Base-by-base conservation (phyloP, 1,284 basidiomycete genomes). In the Abortiporus biennis region DNA sequence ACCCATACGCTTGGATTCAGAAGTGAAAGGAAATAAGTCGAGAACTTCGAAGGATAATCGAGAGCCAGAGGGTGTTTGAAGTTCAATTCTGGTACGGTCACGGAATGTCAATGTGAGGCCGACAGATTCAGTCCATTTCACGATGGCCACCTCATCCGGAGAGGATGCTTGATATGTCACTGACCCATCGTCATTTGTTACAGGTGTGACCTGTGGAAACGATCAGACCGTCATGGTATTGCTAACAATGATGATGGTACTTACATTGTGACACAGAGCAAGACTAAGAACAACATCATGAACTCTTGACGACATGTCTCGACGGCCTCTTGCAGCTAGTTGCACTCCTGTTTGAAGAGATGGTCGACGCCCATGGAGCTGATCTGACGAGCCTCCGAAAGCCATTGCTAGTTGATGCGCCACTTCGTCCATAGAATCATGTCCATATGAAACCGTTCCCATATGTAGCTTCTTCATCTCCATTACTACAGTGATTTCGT, bases 1-100 rank as follows among this genome's bases (percentile, higher is more conserved):
- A 16, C 95, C 93, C 96, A 99, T 99, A 17, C 96, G 88, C 63
- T 99, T 99, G 1, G 92, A 93, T 61, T 98, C 96, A 3, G 92
- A 96, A 0, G 95, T 99, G 69, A 99, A 94, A 0, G 96, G 96
- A 67, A 99, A 99, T 39, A 99, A 76, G 40, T 95, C 85, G 40
- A 99, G 81, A 30, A 99, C 82, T 46, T 93, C 91, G 56, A 85
- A 99, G 3, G 69, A 67, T 36, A 94, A 61, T 2, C 67, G 70
- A 1, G 67, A 55, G 6, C 86, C 85, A 1, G 73, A 62, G 0
- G 86, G 82, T 0, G 82, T 80, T 47, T 79, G 80, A 4, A 97
- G 65, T 15, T 85, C 80, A 61, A 99, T 95, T 15, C 74, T 77
- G 0, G 84, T 90, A 27, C 96, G 88, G 57, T 96, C 92, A 11